Evolutionary conservation across 306 rosid genomes (phyloP).

Genomic region (Glycine latifolia): DNA sequence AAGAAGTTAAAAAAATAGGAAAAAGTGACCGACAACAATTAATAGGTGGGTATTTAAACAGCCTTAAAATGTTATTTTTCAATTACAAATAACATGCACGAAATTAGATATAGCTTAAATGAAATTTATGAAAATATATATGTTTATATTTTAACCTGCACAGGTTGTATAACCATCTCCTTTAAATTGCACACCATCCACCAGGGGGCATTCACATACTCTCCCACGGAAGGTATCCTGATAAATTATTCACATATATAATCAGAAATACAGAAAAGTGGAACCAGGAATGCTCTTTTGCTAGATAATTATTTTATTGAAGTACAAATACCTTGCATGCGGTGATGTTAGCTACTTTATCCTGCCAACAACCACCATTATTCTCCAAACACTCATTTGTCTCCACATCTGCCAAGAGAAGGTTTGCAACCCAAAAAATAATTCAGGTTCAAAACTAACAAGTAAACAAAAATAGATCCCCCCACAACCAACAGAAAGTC

Average conservation of each 20-base stretch:
- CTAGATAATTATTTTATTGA: slow-evolving; percentile 30
- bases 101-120: background rate
- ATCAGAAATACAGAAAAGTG: slow-evolving; percentile 19
- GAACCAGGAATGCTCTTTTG: slow-evolving; percentile 24
- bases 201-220: slow-evolving; percentile 93
- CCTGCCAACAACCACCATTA: slow-evolving; percentile 96
- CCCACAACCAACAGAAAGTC: slow-evolving; percentile 26
- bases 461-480: slow-evolving; percentile 5
- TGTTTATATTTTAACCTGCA: slow-evolving; percentile 53
- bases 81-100: slow-evolving; percentile 28
- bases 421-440: slow-evolving; percentile 21
- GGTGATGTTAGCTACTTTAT: slow-evolving; percentile 82
- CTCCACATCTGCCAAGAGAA: slow-evolving; percentile 79
- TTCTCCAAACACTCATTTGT: slow-evolving; percentile 96
- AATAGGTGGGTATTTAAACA: no score
- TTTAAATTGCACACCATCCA: slow-evolving; percentile 98
- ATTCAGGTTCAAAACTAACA: slow-evolving; percentile 38
- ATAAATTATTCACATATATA: slow-evolving; percentile 41
- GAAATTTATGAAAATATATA: slow-evolving; percentile 16
- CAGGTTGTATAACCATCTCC: slow-evolving; percentile 97
- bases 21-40: no score
- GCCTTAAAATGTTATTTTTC: background rate
- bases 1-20: no score
- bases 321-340: slow-evolving; percentile 89
- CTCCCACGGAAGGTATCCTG: slow-evolving; percentile 99